A percentile compares a stretch with the other conserved stretches of the same genome.
phyloP scores from a whole-genome alignment of 2,329 filamentous ascomycete genomes.

The Verticillium dahliae region DNA sequence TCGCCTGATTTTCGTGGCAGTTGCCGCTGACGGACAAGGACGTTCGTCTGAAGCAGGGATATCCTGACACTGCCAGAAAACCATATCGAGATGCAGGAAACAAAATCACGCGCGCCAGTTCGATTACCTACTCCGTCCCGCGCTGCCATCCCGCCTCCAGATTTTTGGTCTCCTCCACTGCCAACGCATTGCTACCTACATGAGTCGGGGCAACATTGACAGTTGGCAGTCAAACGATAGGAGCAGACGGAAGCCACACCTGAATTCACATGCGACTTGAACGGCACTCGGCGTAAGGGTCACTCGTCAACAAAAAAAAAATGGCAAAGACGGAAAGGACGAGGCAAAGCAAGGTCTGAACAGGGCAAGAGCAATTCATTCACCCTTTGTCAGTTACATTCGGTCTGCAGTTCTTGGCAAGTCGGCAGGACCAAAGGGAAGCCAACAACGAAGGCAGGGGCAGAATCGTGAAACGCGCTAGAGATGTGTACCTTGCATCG shows the following conservation, averaged over 20 bases:
- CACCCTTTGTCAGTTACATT: not conserved
- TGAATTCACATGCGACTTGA: too few species aligned
- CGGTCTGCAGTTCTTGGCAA: not conserved
- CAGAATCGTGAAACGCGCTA: not conserved
- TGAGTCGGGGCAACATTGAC: not conserved
- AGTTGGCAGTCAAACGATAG: not conserved
- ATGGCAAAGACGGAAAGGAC: too few species aligned
- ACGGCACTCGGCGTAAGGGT: too few species aligned
- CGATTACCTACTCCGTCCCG: not conserved
- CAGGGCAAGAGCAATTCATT: not conserved
- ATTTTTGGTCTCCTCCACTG: not conserved
- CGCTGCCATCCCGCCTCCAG: not conserved
- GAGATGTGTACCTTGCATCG: not conserved
- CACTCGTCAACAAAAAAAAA: too few species aligned
- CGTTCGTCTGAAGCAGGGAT: not conserved
- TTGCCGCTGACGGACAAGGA: not conserved
- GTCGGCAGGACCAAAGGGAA: not conserved
- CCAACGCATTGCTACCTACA: not conserved
- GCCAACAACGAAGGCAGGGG: not conserved
- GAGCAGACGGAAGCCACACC: too few species aligned
- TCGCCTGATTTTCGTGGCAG: not conserved
- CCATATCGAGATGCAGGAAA: not conserved
- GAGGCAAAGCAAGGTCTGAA: too few species aligned
- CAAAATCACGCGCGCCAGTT: not conserved
- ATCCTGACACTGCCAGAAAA: not conserved